Percentiles rank a stretch among this genome's conserved stretches.
phyloP scores from a whole-genome alignment of 2,329 filamentous ascomycete genomes.

The Juglanconis sp. region DNA sequence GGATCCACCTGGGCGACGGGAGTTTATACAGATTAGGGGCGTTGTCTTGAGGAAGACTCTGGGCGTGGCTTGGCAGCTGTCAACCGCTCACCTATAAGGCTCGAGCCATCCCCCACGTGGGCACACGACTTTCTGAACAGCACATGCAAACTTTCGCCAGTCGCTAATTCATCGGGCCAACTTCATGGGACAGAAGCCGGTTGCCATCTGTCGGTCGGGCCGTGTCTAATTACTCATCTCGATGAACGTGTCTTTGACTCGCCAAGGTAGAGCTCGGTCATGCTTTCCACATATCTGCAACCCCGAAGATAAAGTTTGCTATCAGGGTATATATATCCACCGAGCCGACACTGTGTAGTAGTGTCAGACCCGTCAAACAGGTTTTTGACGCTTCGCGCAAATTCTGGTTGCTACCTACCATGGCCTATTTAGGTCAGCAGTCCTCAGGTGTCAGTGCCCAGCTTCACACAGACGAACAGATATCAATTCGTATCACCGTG shows the following conservation, averaged over 20 bases:
- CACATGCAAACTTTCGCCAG: no score
- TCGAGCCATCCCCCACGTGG: slow-evolving; percentile 6
- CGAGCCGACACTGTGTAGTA: no score
- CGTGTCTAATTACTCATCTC: neutral
- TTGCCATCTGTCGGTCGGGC: neutral
- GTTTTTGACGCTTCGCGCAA: no score
- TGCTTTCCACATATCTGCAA: neutral
- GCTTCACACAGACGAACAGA: no score
- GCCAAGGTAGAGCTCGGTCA: neutral
- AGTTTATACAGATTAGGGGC: slow-evolving; percentile 5
- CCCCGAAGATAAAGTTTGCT: no score
- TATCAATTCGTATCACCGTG: no score
- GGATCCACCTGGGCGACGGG: neutral
- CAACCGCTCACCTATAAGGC: slow-evolving; percentile 6
- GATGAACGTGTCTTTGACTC: neutral
- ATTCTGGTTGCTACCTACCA: no score
- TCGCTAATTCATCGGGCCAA: no score
- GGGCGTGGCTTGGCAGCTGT: slow-evolving; percentile 9
- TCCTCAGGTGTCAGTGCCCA: no score
- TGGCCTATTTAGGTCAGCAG: no score
- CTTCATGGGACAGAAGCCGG: neutral
- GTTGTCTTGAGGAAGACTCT: slow-evolving; percentile 4
- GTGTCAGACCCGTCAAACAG: no score
- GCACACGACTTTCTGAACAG: neutral
- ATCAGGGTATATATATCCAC: no score